Conservation (phyloP, 2,329 filamentous ascomycete genomes). For the Helotiales sp. region DNA sequence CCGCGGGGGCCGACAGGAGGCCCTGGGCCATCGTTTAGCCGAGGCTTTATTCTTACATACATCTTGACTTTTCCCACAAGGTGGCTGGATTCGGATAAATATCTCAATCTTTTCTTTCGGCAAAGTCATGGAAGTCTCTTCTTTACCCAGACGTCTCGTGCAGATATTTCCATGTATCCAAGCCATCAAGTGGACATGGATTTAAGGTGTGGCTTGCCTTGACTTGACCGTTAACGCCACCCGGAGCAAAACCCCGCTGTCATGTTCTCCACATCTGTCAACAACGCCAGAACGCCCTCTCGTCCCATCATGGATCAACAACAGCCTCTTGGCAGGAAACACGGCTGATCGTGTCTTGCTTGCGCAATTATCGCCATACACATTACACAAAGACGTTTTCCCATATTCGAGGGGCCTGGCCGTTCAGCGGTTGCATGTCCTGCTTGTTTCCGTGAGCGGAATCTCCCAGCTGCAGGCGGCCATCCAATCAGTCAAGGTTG, state of each 20-base stretch:
- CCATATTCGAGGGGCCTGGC: background rate
- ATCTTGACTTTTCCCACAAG: background rate
- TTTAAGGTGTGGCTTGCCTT: conserved; percentile 7
- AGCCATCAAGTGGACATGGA: conserved; percentile 7
- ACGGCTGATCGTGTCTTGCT: background rate
- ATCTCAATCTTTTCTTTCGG: background rate
- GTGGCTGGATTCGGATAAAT: background rate
- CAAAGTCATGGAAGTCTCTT: background rate
- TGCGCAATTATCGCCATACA: background rate
- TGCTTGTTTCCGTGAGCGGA: background rate
- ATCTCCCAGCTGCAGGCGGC: background rate
- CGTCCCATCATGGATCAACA: background rate
- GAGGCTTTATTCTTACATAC: background rate
- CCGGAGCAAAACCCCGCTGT: background rate
- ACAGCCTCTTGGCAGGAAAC: background rate
- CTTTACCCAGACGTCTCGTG: background rate
- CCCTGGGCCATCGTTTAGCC: background rate
- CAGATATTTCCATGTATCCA: background rate
- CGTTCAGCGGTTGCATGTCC: background rate
- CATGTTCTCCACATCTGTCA: background rate
- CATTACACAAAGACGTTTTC: background rate
- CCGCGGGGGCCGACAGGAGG: too few relatives aligned
- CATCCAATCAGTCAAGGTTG: background rate
- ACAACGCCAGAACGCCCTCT: background rate
- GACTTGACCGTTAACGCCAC: background rate